Evolutionary conservation across 495 filamentous ascomycete species (phyloP).

Genomic region (Staphylotrichum longicolle): DNA sequence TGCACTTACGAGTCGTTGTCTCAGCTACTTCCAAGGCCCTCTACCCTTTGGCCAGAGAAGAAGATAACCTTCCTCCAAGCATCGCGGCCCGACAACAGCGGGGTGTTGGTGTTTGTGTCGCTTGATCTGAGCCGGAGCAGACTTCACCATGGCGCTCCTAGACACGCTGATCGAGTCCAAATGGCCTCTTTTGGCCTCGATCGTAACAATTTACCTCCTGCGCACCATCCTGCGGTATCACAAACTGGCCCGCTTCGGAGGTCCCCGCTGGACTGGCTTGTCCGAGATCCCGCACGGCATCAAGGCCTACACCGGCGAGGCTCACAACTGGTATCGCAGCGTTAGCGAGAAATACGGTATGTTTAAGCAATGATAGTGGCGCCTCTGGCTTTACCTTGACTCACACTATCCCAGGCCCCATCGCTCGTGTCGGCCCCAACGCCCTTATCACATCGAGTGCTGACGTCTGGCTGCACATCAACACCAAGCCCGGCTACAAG

Average conservation of each 20-base stretch:
- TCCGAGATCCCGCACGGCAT: conserved; percentile 24
- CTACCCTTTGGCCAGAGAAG: too few species aligned
- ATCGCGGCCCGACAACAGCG: too few species aligned
- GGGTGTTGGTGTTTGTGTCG: too few species aligned
- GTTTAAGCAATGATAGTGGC: background rate
- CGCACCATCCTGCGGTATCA: background rate
- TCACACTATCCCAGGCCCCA: conserved; percentile 16
- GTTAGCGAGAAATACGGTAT: conserved; percentile 28
- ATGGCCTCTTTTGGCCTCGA: background rate
- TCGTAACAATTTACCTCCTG: conserved; percentile 6
- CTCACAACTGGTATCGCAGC: conserved; percentile 25
- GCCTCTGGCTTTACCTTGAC: background rate
- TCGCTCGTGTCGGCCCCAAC: conserved; percentile 39
- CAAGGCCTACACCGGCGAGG: conserved; percentile 16
- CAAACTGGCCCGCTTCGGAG: conserved; percentile 27
- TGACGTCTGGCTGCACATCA: conserved; percentile 38
- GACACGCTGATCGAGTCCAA: conserved; percentile 1
- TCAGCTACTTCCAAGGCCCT: too few species aligned
- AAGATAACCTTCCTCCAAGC: too few species aligned
- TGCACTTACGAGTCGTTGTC: too few species aligned
- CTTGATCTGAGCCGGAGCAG: too few species aligned
- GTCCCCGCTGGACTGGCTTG: conserved; percentile 31
- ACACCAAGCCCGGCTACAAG: conserved; percentile 30
- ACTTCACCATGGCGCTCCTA: background rate
- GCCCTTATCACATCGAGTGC: conserved; percentile 31